Base-by-base conservation (phyloP, 169 alveolate species). In the Babesia bovis region DNA sequence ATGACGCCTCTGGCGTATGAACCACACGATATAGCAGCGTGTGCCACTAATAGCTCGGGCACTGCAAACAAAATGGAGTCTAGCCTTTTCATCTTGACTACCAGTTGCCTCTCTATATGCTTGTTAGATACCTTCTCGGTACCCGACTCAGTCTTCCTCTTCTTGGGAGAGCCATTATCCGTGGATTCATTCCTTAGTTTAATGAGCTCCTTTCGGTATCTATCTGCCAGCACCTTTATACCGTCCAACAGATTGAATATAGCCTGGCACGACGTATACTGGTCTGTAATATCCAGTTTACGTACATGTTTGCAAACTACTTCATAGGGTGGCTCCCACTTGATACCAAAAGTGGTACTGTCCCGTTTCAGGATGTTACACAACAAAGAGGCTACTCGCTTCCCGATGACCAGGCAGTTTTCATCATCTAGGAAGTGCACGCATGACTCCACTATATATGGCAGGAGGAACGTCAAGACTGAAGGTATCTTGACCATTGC, bases 1-100 rank as follows among this genome's bases (percentile, higher is more conserved):
- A 61, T 61, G 35, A 73, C 84, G 0, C 84, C 84, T n/a, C 84
- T 41, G 0, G 84, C 84, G 49, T 73, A 73, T 0, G 75, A 60
- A 4, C 84, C 84, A 30, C 84, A 73, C 23, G 75, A 73, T 47
- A 73, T 73, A n/a, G 84, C 75, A 3, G 84, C 84, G 32, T 65
- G 75, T 13, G 84, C 84, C 21, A 60, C 70, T 26, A 73, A 38
- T 33, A 73, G 45, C 12, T 60, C 59, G 17, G 82, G 84, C 26
- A 73, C 70, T 26, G 72, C 75, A 28, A 15, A 23, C 45, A 50
- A 33, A 17, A 60, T 65, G 26, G 71, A 67, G 6, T 65, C 55
- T 25, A 65, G 40, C 23, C 77, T 33, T 12, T 26, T 28, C 44
- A 60, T 65, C 51, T 49, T 52, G 1, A 36, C 19, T 0, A 10